Conservation (phyloP, 148 eudicot species). For the Rhododendron williamsianum region DNA sequence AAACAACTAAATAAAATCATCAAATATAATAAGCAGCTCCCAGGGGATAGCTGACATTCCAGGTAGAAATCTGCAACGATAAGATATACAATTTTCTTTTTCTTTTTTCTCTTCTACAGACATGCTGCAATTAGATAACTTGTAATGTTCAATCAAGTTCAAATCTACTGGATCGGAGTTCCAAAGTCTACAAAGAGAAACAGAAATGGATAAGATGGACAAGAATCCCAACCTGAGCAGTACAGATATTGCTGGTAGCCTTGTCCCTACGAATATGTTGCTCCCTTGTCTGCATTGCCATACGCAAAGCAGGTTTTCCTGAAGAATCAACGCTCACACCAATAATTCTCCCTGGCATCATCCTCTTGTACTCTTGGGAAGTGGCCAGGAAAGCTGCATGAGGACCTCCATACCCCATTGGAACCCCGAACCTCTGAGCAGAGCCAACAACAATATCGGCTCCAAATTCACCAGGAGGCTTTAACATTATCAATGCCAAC, state of each 20-base stretch:
- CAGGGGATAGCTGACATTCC: neutral
- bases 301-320: constrained; percentile 84
- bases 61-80: neutral
- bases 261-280: constrained; percentile 93
- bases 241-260: constrained; percentile 97
- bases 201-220: neutral
- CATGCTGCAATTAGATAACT: neutral
- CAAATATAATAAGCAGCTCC: neutral
- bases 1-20: neutral
- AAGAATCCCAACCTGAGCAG: constrained; percentile 72
- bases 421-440: constrained; percentile 96
- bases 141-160: neutral
- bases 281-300: constrained; percentile 99
- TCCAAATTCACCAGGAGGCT: constrained; percentile 90
- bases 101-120: neutral
- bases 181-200: neutral
- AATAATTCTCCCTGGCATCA: constrained; percentile 97
- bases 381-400: constrained; percentile 98
- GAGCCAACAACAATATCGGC: constrained; percentile 96
- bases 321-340: constrained; percentile 90
- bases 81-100: neutral
- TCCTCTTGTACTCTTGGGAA: constrained; percentile 92
- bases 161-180: neutral
- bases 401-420: constrained; percentile 99
- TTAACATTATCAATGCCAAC: constrained; percentile 86